phyloP scores from a whole-genome alignment of 345 rosid genomes.

The Populus davidiana region DNA sequence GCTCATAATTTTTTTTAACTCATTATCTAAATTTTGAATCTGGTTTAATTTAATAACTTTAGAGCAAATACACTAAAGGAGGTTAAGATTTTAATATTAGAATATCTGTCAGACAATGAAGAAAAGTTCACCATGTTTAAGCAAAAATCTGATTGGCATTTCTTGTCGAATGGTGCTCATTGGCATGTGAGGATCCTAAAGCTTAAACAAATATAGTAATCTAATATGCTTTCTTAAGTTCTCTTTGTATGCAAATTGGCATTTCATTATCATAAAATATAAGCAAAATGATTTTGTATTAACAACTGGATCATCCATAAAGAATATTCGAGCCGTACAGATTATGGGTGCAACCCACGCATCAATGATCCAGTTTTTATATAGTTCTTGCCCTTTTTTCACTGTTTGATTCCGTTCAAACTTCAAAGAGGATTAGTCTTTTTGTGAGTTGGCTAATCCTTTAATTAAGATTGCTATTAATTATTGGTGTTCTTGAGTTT shows the following conservation, averaged over 20 bases:
- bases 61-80: too few species aligned
- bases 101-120: not conserved
- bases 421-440: not conserved
- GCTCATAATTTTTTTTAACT: too few species aligned
- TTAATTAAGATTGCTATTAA: too few species aligned
- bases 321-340: constrained; percentile 24
- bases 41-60: too few species aligned
- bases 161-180: not conserved
- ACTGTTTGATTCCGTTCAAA: not conserved
- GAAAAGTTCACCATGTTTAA: constrained; percentile 3
- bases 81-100: too few species aligned
- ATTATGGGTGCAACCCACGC: not conserved
- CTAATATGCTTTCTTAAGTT: not conserved
- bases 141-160: not conserved
- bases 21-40: too few species aligned
- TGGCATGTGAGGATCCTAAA: not conserved
- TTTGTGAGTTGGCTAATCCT: not conserved
- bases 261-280: not conserved
- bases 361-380: not conserved
- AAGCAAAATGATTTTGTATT: not conserved
- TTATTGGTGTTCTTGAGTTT: too few species aligned
- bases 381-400: not conserved
- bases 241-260: not conserved
- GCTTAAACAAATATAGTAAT: not conserved
- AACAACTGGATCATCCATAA: constrained; percentile 20